Evolutionary conservation across 139 green algal genomes (phyloP), one percentile per base, ranked within the genome.

Genomic region (Spirogloea muscicola): DNA sequence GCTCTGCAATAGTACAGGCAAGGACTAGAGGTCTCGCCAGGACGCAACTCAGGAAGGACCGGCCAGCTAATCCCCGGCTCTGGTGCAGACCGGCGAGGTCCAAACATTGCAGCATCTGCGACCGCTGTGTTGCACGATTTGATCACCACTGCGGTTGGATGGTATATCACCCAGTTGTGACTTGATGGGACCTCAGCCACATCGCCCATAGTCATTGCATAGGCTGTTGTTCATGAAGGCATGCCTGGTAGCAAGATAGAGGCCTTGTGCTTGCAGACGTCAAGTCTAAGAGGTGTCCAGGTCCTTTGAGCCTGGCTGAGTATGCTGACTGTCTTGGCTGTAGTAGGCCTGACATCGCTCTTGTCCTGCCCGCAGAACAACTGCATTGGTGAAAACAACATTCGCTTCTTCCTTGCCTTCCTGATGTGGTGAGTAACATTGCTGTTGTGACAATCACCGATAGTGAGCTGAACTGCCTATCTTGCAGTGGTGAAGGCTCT

Each of bases 111-210:
- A 67, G 49, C 27, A 49, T 76, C 13, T 84, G 77, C 59, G 40
- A 74, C 61, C 69, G 77, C 18, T 84, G 77, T 41, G 61, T 84
- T 7, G 46, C 59, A 10, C 40, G 77, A 38, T 82, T 82, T 48
- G 77, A 84, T 62, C 77, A 84, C 72, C 77, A 84, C 60, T 83
- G 76, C 39, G 65, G 33, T 7, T 83, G 76, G 76, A 58, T 83
- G 68, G 84, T 81, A 68, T 7, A 58, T 13, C 27, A 42, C 43
- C 9, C 43, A 13, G 31, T 39, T 62, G 31, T 62, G 5, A 27
- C 7, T 69, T 10, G 34, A 33, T 69, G 10, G 9, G 29, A 51
- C 31, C 59, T 61, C 44, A 10, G 44, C 44, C 44, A 16, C 44
- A 52, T 52, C 44, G 13, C 16, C 44, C 44, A 25, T 52, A n/a